These are phyloP conservation scores for Phytophthora kernoviae DNA, from an alignment of 352 stramenopile species.

Conservation along the genomic window DNA sequence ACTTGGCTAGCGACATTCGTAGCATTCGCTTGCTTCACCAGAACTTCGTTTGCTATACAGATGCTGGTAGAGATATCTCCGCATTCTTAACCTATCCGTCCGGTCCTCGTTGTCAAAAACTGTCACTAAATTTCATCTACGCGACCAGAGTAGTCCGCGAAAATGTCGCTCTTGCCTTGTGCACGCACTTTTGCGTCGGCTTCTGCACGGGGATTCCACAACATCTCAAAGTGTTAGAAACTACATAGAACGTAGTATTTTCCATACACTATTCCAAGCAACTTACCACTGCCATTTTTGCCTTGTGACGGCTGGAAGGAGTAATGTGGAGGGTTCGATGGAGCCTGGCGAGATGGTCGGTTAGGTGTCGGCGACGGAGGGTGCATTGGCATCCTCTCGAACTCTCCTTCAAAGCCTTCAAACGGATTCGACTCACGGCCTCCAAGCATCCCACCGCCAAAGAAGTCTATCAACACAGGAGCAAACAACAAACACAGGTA, in stretches of 20 bases:
- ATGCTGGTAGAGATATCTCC: neutral
- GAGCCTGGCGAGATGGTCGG: slow-evolving; percentile 44
- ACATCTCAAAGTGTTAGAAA: neutral
- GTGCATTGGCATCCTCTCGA: slow-evolving; percentile 63
- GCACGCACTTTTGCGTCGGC: slow-evolving; percentile 35
- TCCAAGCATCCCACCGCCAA: slow-evolving; percentile 48
- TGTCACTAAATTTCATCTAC: slow-evolving; percentile 67
- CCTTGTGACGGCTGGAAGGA: slow-evolving; percentile 70
- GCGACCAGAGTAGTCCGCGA: slow-evolving; percentile 65
- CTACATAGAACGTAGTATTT: neutral
- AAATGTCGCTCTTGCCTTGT: slow-evolving; percentile 69
- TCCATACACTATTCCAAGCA: neutral
- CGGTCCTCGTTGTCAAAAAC: neutral
- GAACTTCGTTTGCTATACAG: neutral
- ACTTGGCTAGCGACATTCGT: too few species aligned
- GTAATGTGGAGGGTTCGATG: slow-evolving; percentile 71
- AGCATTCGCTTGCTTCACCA: too few species aligned
- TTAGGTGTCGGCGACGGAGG: slow-evolving; percentile 47
- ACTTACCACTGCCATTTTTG: slow-evolving; percentile 33
- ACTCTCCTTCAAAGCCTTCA: slow-evolving; percentile 66
- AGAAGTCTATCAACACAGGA: slow-evolving; percentile 56
- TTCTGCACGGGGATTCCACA: slow-evolving; percentile 4
- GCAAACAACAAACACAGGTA: too few species aligned
- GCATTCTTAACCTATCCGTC: too few species aligned
- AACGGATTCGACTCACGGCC: slow-evolving; percentile 49